Base-by-base conservation (phyloP, 305 asterid genomes). In the Fraxinus angustifolia region DNA sequence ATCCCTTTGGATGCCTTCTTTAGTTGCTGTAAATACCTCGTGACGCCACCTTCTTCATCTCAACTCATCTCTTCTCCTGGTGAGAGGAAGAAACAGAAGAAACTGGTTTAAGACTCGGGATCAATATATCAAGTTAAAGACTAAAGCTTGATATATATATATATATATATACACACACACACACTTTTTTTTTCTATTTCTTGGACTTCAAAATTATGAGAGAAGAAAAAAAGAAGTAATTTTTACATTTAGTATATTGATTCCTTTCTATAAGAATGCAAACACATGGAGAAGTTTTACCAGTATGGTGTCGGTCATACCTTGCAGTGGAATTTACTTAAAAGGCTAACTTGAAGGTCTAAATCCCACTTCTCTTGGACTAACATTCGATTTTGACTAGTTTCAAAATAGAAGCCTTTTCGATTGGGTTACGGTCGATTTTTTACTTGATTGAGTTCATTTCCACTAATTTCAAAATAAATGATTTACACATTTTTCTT, bases 1-100 rank as follows among this genome's bases (percentile, higher is more conserved):
- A 93, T 93, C 98, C 98, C 97, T 94, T 94, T 94, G 98, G 98
- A 93, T 92, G 88, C 91, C 87, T 93, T 90, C 97, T 85, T 85
- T 75, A 84, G 92, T 79, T 83, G 90, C 93, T 82, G 90, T 80
- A 70, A 40, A 10, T 40, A 40, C 14, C 1, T 40, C 0, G 14
- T 16, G 2, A 10, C 3, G 50, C 50, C 50, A 40, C 50, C 48
- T 8, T 40, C 48, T 40, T 8, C 14, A 8, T 40, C 48, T 8
- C 48, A 8, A 8, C 14, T 10, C 14, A 8, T 40, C 48, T 40
- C 48, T 40, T 70, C 75, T 75, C 50, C 14, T 12, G 0, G 3
- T 40, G 67, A 35, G 80, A 3, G 58, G 50, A 40, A 83, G 83
- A 88, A 90, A 84, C 88, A 85, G 75, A 84, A 80, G 89, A 88